Conservation (phyloP, 2,329 filamentous ascomycete genomes). For the Stagonosporopsis tanaceti region DNA sequence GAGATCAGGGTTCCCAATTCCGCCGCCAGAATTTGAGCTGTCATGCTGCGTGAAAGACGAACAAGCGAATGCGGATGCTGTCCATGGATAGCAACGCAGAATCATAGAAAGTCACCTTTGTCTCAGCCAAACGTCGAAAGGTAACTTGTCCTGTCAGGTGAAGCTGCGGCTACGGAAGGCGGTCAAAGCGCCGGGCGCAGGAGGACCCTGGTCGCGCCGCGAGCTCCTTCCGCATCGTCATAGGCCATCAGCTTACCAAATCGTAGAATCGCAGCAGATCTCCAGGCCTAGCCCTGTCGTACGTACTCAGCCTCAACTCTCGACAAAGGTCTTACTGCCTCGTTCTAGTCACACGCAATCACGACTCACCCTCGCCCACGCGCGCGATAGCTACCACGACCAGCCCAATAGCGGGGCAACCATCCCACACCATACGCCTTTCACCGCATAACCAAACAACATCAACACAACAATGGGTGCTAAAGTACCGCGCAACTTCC, state of each 20-base stretch:
- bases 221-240: constrained; percentile 19
- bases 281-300: constrained; percentile 5
- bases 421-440: constrained; percentile 37
- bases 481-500: constrained; percentile 94
- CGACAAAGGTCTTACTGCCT: not conserved
- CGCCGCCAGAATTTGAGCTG: constrained; percentile 84
- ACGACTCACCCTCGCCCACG: constrained; percentile 10
- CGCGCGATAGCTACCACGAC: constrained; percentile 14
- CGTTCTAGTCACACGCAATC: constrained; percentile 1
- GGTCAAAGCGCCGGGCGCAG: constrained; percentile 24
- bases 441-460: constrained; percentile 16
- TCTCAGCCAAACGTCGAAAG: constrained; percentile 18
- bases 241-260: constrained; percentile 21
- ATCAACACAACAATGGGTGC: constrained; percentile 61
- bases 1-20: constrained; percentile 91
- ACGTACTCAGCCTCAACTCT: constrained; percentile 12
- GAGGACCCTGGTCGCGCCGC: constrained; percentile 14
- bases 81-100: constrained; percentile 21
- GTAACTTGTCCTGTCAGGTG: constrained; percentile 30
- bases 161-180: constrained; percentile 23
- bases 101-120: constrained; percentile 2
- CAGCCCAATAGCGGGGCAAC: constrained; percentile 41
- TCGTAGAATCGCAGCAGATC: constrained; percentile 9
- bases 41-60: constrained; percentile 67
- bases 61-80: constrained; percentile 34